These are phyloP conservation scores for Neonectria ditissima DNA, from an alignment of 2,329 filamentous ascomycete genomes.

Conservation along the genomic window DNA sequence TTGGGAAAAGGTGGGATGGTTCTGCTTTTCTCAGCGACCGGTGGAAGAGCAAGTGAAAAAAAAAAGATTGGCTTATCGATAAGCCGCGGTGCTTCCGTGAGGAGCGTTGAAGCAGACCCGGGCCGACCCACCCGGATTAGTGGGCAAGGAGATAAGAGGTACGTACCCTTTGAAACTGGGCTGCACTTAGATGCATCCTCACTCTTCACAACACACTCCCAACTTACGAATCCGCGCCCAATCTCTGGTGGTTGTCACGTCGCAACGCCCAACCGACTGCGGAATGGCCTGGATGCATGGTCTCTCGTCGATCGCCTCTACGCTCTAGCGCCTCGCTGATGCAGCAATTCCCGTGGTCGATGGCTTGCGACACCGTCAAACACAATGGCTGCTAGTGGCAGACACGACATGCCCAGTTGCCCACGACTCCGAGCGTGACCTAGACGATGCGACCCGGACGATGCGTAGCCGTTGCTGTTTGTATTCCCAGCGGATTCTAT, in stretches of 20 bases:
- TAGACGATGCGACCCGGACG: constrained; percentile 1
- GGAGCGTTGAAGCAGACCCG: neutral
- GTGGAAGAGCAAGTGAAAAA: constrained; percentile 31
- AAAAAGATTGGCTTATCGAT: constrained; percentile 51
- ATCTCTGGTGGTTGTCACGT: neutral
- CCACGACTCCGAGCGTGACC: neutral
- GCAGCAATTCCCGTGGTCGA: neutral
- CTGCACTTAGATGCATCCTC: neutral
- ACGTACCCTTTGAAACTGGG: neutral
- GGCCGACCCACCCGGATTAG: constrained; percentile 8
- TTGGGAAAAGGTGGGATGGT: constrained; percentile 38
- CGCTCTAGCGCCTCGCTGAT: constrained; percentile 14
- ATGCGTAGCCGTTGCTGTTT: neutral
- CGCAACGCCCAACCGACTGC: neutral
- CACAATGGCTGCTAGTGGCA: neutral
- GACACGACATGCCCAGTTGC: neutral
- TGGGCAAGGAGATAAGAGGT: neutral
- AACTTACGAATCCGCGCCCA: neutral
- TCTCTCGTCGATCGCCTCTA: constrained; percentile 6
- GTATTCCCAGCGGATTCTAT: neutral
- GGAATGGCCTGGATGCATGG: constrained; percentile 1
- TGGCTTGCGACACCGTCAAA: constrained; percentile 2
- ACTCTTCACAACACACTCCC: neutral
- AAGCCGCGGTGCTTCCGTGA: constrained; percentile 22
- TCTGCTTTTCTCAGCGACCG: constrained; percentile 6